These are phyloP conservation scores for Metschnikowia koreensis DNA, from an alignment of 805 yeast species.

Conservation along the genomic window DNA sequence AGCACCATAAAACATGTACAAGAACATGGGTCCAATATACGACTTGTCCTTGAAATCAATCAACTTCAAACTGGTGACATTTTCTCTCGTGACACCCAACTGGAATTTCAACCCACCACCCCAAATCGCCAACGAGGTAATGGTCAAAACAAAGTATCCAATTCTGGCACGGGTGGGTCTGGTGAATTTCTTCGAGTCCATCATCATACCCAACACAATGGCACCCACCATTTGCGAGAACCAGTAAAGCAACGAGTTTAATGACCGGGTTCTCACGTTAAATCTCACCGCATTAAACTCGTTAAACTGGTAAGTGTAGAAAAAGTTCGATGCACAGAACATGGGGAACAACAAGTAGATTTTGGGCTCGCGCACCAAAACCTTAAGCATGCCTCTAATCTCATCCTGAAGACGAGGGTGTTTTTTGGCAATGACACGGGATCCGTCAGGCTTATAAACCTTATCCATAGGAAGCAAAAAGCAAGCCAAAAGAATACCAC, in stretches of 20 bases:
- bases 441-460: conserved; percentile 51
- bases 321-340: conserved; percentile 65
- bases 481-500: conserved; percentile 46
- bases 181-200: conserved; percentile 43
- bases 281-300: conserved; percentile 55
- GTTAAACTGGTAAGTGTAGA: conserved; percentile 63
- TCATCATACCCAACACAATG: conserved; percentile 43
- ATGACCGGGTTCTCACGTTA: conserved; percentile 58
- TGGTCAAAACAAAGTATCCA: conserved; percentile 42
- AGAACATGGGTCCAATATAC: conserved; percentile 59
- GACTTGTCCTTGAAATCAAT: conserved; percentile 47
- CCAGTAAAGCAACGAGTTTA: conserved; percentile 63
- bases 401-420: conserved; percentile 49
- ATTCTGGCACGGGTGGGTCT: conserved; percentile 48
- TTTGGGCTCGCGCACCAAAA: conserved; percentile 41
- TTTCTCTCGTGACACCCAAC: conserved; percentile 38
- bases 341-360: conserved; percentile 55
- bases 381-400: conserved; percentile 37
- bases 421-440: conserved; percentile 44
- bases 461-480: conserved; percentile 48
- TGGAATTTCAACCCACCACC: conserved; percentile 58
- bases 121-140: conserved; percentile 50
- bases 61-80: conserved; percentile 24
- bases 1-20: conserved; percentile 60
- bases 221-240: conserved; percentile 60